phyloP scores from a whole-genome alignment of 2,329 filamentous ascomycete genomes.

The Cladophialophora exuberans region DNA sequence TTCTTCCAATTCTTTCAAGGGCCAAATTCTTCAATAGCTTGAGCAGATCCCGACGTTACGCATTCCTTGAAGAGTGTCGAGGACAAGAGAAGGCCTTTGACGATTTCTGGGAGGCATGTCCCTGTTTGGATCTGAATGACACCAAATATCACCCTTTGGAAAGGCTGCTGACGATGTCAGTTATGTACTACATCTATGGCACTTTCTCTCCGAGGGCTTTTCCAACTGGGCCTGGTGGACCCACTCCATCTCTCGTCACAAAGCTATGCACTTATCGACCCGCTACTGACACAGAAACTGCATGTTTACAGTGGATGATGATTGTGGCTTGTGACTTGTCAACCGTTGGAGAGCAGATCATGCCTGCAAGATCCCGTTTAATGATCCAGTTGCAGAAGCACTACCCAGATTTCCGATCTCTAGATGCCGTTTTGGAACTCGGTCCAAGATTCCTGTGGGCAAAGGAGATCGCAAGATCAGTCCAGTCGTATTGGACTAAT shows the following conservation, averaged over 20 bases:
- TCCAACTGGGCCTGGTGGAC: neutral
- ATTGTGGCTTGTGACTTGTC: slow-evolving; percentile 5
- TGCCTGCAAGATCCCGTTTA: neutral
- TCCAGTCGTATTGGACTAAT: slow-evolving; percentile 5
- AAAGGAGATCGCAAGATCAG: neutral
- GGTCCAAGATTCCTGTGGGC: slow-evolving; percentile 10
- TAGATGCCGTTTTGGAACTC: neutral
- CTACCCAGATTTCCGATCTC: neutral
- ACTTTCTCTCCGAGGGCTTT: slow-evolving; percentile 1
- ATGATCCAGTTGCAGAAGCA: slow-evolving; percentile 5
- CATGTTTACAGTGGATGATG: slow-evolving; percentile 7
- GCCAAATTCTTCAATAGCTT: neutral
- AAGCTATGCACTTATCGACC: neutral
- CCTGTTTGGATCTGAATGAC: neutral
- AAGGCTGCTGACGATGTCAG: neutral
- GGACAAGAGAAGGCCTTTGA: neutral
- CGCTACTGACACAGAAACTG: neutral
- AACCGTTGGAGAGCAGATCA: neutral
- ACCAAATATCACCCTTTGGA: neutral
- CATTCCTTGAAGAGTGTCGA: neutral
- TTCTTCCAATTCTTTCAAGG: neutral
- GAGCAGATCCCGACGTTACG: no score
- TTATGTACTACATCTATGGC: slow-evolving; percentile 2
- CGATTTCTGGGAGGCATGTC: slow-evolving; percentile 14
- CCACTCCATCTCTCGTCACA: neutral